phyloP scores from a whole-genome alignment of 2,329 filamentous ascomycete genomes.

The Diaporthe amygdali region DNA sequence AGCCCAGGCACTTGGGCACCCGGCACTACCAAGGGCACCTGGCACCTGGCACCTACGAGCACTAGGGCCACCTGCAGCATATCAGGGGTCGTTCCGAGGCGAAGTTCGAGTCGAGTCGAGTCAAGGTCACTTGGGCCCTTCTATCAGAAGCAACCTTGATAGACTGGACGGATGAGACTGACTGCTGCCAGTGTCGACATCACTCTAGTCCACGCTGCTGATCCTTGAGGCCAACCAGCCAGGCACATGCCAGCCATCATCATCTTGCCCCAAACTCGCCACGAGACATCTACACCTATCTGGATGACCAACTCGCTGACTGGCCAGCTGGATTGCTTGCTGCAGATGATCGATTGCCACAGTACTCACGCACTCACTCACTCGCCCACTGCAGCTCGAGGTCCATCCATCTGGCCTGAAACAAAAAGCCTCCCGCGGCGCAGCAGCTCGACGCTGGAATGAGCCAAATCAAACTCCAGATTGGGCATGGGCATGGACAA shows the following conservation, averaged over 20 bases:
- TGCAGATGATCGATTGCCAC: no score
- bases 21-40: background rate
- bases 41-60: no score
- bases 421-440: background rate
- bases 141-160: background rate
- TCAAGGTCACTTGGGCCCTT: constrained; percentile 2
- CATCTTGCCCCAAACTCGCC: background rate
- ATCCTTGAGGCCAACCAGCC: background rate
- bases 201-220: no score
- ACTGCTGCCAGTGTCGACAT: background rate
- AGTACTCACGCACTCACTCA: no score
- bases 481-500: constrained; percentile 5
- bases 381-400: background rate
- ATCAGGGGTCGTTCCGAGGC: background rate
- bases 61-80: constrained; percentile 4
- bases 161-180: no score
- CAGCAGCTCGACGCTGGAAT: constrained; percentile 9
- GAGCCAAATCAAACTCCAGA: constrained; percentile 13
- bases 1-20: background rate
- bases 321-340: no score
- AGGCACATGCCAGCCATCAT: background rate
- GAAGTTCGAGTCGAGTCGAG: background rate
- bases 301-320: background rate
- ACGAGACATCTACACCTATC: background rate
- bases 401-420: constrained; percentile 1